phyloP scores from a whole-genome alignment of 2,329 filamentous ascomycete genomes.

The Botryotinia globosa region DNA sequence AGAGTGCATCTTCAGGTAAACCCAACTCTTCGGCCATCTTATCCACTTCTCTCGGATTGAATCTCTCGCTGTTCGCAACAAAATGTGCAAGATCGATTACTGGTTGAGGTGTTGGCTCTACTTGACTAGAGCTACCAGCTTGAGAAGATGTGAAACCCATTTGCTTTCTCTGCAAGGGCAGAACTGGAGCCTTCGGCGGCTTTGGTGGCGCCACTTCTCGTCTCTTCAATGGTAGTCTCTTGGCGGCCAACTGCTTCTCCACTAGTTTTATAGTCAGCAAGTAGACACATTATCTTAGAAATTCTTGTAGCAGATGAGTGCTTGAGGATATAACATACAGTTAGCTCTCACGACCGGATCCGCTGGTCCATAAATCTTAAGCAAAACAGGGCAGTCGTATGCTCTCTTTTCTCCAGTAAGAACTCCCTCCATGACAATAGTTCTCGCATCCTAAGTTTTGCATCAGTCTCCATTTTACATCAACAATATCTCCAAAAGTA shows the following conservation, averaged over 20 bases:
- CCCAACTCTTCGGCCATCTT: slow-evolving; percentile 60
- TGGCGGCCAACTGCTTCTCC: background rate
- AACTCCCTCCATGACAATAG: slow-evolving; percentile 64
- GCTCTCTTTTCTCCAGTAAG: slow-evolving; percentile 63
- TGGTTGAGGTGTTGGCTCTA: slow-evolving; percentile 23
- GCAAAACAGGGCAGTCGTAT: slow-evolving; percentile 69
- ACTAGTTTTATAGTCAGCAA: background rate
- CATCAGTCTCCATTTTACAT: slow-evolving; percentile 16
- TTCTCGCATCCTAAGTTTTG: slow-evolving; percentile 49
- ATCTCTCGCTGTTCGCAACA: slow-evolving; percentile 61
- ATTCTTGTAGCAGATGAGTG: background rate
- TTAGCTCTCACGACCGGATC: slow-evolving; percentile 50
- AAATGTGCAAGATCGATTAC: slow-evolving; percentile 50
- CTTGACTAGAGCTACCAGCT: slow-evolving; percentile 23
- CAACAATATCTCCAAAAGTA: slow-evolving; percentile 22
- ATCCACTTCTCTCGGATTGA: slow-evolving; percentile 66
- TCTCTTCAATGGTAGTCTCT: slow-evolving; percentile 26
- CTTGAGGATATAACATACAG: slow-evolving; percentile 23
- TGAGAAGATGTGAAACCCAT: slow-evolving; percentile 32
- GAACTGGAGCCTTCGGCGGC: slow-evolving; percentile 54
- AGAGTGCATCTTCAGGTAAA: slow-evolving; percentile 59
- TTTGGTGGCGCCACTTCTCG: slow-evolving; percentile 40
- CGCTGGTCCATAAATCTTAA: slow-evolving; percentile 68
- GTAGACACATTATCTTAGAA: background rate
- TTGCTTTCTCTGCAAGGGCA: slow-evolving; percentile 44